Evolutionary conservation across 2,329 filamentous ascomycete genomes (phyloP).

Genomic region (Calonectria leucothoes): DNA sequence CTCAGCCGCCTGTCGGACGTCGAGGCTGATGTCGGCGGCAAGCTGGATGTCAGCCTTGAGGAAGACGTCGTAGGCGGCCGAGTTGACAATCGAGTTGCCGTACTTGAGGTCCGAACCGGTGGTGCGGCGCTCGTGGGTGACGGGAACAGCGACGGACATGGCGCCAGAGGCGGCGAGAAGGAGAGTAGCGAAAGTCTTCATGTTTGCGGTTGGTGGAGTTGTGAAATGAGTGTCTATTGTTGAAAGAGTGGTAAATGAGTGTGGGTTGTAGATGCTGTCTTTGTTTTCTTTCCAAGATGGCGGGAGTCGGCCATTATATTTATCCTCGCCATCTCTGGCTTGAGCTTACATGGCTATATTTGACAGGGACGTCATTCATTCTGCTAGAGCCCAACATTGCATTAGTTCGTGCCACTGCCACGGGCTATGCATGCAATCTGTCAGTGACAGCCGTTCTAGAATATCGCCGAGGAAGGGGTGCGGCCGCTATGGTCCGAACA

Average conservation of each 20-base stretch:
- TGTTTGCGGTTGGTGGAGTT: not conserved
- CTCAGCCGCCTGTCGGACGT: not conserved
- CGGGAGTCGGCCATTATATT: not conserved
- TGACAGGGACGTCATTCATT: not conserved
- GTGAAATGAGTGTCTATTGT: not conserved
- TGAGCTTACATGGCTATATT: not conserved
- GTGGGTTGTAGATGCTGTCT: not conserved
- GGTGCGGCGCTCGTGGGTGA: not conserved
- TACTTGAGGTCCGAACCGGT: not conserved
- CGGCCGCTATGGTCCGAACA: not conserved
- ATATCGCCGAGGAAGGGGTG: not conserved
- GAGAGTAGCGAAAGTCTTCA: slow-evolving; percentile 1
- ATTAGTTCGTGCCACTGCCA: not conserved
- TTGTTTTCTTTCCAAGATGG: not conserved
- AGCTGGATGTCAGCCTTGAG: not conserved
- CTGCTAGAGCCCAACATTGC: not conserved
- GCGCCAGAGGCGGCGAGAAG: not conserved
- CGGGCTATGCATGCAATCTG: not conserved
- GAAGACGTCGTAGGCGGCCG: not conserved
- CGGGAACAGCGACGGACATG: not conserved
- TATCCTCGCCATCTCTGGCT: not conserved
- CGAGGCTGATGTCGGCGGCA: not conserved
- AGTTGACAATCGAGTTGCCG: not conserved
- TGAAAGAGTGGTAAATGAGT: not conserved
- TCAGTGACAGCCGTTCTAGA: not conserved